Evolutionary conservation across 441 rosid genomes (phyloP).

Genomic region (Erodium moschatum): DNA sequence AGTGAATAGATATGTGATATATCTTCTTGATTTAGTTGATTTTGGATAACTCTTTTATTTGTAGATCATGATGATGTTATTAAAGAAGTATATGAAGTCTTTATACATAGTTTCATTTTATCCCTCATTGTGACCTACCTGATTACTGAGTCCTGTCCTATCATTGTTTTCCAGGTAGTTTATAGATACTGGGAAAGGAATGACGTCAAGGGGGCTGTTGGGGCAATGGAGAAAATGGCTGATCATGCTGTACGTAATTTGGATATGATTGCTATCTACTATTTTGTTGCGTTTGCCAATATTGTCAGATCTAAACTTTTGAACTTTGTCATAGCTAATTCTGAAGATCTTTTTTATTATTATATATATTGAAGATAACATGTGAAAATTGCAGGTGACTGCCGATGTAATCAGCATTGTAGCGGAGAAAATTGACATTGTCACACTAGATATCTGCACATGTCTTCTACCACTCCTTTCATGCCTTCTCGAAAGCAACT

Average conservation of each 20-base stretch:
- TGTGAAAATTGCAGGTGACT: constrained; percentile 42
- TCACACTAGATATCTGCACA: constrained; percentile 72
- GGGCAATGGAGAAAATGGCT: constrained; percentile 86
- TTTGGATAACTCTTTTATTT: background rate
- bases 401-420: constrained; percentile 69
- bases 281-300: background rate
- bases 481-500: constrained; percentile 62
- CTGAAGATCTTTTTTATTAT: constrained; percentile 7
- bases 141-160: constrained; percentile 24
- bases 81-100: background rate
- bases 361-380: too few relatives aligned
- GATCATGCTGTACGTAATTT: constrained; percentile 61
- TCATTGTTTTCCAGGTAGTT: constrained; percentile 46
- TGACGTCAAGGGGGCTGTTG: constrained; percentile 63
- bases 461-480: constrained; percentile 74
- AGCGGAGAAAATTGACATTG: constrained; percentile 52
- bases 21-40: background rate
- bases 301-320: background rate
- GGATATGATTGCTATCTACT: background rate
- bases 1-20: background rate
- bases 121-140: background rate
- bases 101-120: background rate
- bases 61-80: background rate
- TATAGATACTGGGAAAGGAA: constrained; percentile 81
- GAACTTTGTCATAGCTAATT: background rate